Evolutionary conservation across 495 filamentous ascomycete species (phyloP).

Genomic region (Stereocaulon alpinum): DNA sequence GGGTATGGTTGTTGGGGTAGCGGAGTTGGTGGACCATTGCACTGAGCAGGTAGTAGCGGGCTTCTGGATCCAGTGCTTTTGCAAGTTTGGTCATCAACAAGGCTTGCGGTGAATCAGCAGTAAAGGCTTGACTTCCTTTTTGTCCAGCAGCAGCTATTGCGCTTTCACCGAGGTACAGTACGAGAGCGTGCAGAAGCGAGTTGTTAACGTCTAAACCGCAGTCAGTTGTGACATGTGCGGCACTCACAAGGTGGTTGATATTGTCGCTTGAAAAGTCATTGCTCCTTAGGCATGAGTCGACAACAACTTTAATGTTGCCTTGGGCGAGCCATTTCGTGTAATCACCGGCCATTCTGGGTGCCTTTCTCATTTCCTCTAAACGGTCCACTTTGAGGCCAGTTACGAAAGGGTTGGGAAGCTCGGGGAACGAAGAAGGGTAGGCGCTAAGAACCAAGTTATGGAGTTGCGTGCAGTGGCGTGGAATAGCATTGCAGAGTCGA

Average conservation of each 20-base stretch:
- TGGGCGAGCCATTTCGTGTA: conserved; percentile 45
- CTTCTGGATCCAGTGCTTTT: conserved; percentile 61
- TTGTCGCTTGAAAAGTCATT: conserved; percentile 50
- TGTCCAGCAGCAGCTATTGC: conserved; percentile 49
- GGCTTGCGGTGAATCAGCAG: conserved; percentile 57
- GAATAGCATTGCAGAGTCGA: conserved; percentile 74
- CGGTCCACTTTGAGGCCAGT: conserved; percentile 72
- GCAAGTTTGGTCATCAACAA: conserved; percentile 65
- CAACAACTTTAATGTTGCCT: conserved; percentile 53
- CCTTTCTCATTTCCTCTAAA: conserved; percentile 62
- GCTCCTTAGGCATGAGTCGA: conserved; percentile 55
- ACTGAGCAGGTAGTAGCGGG: conserved; percentile 72
- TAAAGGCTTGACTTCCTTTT: conserved; percentile 57
- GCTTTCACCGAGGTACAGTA: conserved; percentile 68
- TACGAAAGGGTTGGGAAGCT: conserved; percentile 72
- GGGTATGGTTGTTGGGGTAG: conserved; percentile 78
- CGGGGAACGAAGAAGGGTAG: conserved; percentile 62
- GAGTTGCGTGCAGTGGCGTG: conserved; percentile 75
- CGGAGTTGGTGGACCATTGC: conserved; percentile 88
- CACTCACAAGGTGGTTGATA: conserved; percentile 60
- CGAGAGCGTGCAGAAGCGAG: conserved; percentile 66
- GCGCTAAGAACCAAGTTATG: conserved; percentile 83
- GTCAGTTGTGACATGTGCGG: conserved; percentile 41
- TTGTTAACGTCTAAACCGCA: conserved; percentile 42
- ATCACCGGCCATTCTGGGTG: conserved; percentile 53